Evolutionary conservation across 208 protist genomes (phyloP).

Genomic region (Trypanosoma scelopori): DNA sequence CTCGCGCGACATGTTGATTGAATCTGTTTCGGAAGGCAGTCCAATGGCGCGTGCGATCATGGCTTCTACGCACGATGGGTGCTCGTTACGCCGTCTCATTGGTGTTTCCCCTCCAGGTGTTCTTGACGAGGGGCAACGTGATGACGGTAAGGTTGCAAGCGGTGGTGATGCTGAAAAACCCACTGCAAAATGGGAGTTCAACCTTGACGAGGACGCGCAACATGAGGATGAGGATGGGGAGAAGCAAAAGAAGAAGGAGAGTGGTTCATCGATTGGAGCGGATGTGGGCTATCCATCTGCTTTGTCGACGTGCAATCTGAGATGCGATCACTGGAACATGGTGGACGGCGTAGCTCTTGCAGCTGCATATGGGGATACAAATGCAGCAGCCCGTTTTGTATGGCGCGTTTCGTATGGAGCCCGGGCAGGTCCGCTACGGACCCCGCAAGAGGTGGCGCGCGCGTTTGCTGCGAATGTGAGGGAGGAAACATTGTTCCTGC

Average conservation of each 20-base stretch:
- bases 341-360: constrained; percentile 20
- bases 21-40: constrained; percentile 36
- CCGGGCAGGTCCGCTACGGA: constrained; percentile 47
- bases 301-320: no score
- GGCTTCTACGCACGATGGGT: constrained; percentile 37
- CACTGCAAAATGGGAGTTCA: constrained; percentile 39
- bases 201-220: constrained; percentile 54
- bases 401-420: constrained; percentile 74
- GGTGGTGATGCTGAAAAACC: background rate
- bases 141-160: background rate
- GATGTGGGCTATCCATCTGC: background rate
- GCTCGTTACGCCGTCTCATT: constrained; percentile 53
- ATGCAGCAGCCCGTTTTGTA: constrained; percentile 7
- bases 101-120: background rate
- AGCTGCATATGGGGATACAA: background rate
- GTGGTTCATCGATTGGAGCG: constrained; percentile 2
- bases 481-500: constrained; percentile 72
- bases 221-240: background rate
- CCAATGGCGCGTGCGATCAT: constrained; percentile 50
- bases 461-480: constrained; percentile 51
- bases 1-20: constrained; percentile 52
- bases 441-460: constrained; percentile 50
- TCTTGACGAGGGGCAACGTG: background rate
- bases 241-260: background rate
- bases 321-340: constrained; percentile 26